Evolutionary conservation across 139 green algal species (phyloP), one percentile per base, ranked within the genome.

Genomic region (Coelastrella sp.): DNA sequence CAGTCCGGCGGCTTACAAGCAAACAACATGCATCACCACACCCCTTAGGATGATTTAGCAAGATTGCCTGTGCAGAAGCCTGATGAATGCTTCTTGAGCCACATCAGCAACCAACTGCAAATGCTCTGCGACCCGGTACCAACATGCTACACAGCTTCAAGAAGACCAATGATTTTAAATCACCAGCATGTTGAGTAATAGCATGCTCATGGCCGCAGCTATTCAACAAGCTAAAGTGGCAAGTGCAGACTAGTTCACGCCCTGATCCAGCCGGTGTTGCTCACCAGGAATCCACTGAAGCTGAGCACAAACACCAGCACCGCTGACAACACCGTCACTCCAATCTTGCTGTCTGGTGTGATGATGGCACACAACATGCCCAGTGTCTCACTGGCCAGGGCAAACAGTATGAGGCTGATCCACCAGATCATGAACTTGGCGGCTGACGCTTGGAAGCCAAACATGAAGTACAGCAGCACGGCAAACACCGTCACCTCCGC

Each of bases 381-480:
- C 3, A 94, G 22, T 8, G 85, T 91, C 75, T 94, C 92, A n/a
- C 83, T 90, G 82, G 79, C 75, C 64, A 94, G 87, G 8, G 86
- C 77, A 22, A 92, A 87, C 4, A 94, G 90, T 4, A 89, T 54
- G 3, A 92, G 65, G 19, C 22, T 58, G 22, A 22, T 78, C 54
- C 83, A 80, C 60, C 89, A 93, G 61, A 90, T 83, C 68, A 92
- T n/a, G 74, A 93, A 93, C 84, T 93, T 93, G 73, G 23, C 58
- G 0, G 80, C 60, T 11, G 14, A 61, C 17, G 61, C 19, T 83
- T 95, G 92, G 83, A 90, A 95, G 60, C 92, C 92, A 60, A 81
- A 32, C 88, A 95, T 95, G 78, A 89, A 91, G 88, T 95, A 95
- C 68, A 73, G n/a, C 59, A 92, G 73, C 4, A 92, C 61, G 0